Conservation (phyloP, 108 stramenopile species). For the Nannochloropsis gaditana region DNA sequence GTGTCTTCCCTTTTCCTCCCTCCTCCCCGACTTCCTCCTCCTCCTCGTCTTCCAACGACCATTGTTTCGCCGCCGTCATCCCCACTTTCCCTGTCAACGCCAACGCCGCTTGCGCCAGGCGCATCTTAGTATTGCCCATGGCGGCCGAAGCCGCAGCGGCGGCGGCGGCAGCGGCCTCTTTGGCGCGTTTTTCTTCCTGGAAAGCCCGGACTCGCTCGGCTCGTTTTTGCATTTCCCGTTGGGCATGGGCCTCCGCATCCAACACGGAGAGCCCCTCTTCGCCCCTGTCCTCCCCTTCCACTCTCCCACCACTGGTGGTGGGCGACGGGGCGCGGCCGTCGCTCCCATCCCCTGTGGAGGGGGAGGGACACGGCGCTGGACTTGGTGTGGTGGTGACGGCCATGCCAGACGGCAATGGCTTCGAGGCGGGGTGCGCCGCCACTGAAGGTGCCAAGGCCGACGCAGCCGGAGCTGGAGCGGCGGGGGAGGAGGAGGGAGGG, state of each 20-base stretch:
- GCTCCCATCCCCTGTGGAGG: background rate
- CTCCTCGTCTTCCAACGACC: background rate
- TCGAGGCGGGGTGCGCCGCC: background rate
- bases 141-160: background rate
- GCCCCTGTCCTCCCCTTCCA: background rate
- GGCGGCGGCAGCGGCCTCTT: background rate
- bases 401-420: background rate
- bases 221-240: background rate
- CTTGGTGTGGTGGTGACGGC: background rate
- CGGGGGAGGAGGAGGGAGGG: background rate
- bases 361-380: background rate
- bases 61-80: background rate
- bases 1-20: background rate
- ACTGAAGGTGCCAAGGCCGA: background rate
- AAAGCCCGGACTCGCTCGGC: background rate
- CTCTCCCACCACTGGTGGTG: background rate
- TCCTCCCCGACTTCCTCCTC: constrained; percentile 23
- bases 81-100: constrained; percentile 11
- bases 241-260: background rate
- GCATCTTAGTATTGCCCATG: background rate
- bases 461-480: background rate
- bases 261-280: background rate
- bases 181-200: background rate
- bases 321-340: background rate
- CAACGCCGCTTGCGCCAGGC: background rate